phyloP scores from a whole-genome alignment of 257 asterid species.

The Salvia rosmarinus region DNA sequence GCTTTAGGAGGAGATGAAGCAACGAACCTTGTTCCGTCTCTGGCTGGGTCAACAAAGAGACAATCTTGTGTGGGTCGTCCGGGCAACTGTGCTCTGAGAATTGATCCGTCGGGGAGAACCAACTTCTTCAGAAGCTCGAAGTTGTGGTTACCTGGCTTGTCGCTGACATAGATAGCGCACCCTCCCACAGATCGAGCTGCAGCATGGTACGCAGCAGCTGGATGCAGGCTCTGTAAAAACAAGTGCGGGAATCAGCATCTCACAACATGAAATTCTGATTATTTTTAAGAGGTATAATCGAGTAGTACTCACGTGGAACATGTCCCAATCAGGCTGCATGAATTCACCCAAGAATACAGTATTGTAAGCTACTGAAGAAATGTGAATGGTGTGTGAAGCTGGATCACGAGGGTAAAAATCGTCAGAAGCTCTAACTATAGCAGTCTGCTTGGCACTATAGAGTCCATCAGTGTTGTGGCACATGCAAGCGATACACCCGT shows the following conservation, averaged over 20 bases:
- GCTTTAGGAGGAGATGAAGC: background rate
- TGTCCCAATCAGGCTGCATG: conserved; percentile 99
- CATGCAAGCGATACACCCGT: conserved; percentile 96
- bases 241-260: background rate
- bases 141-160: conserved; percentile 92
- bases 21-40: conserved; percentile 82
- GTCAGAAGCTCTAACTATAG: conserved; percentile 89
- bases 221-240: conserved; percentile 80
- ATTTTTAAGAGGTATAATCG: background rate
- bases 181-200: conserved; percentile 94
- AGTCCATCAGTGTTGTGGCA: conserved; percentile 95
- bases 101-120: conserved; percentile 92
- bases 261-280: background rate
- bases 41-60: conserved; percentile 87
- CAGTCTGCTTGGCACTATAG: too few relatives aligned
- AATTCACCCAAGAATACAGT: conserved; percentile 74
- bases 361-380: conserved; percentile 89
- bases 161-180: conserved; percentile 84
- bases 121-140: conserved; percentile 85
- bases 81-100: conserved; percentile 85
- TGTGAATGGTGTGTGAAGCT: too few relatives aligned
- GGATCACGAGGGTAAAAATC: too few relatives aligned
- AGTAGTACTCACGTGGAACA: conserved; percentile 72
- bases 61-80: conserved; percentile 93
- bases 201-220: conserved; percentile 89